These are phyloP conservation scores for Mycena leptocephala DNA, from an alignment of 768 basidiomycete species.

Conservation along the genomic window DNA sequence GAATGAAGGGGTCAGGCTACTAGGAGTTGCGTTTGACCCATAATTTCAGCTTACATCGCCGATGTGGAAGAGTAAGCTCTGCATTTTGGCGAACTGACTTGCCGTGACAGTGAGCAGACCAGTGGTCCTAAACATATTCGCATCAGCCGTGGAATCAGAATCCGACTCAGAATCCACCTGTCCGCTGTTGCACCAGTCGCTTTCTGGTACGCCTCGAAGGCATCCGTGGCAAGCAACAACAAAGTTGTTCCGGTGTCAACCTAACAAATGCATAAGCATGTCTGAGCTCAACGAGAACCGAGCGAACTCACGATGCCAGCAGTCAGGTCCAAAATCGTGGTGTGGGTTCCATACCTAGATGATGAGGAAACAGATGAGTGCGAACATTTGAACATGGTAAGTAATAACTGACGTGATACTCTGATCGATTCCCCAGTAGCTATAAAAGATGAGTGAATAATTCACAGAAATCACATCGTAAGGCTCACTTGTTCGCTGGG, in stretches of 20 bases:
- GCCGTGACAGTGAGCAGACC: constrained; percentile 71
- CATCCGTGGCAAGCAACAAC: constrained; percentile 71
- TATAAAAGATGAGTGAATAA: neutral
- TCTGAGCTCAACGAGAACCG: neutral
- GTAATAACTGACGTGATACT: constrained; percentile 48
- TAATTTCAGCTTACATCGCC: constrained; percentile 51
- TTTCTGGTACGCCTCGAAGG: constrained; percentile 71
- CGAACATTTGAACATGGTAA: neutral
- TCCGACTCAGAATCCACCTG: too few species aligned
- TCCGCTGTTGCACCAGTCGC: constrained; percentile 71
- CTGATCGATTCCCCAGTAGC: constrained; percentile 67
- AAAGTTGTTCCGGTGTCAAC: constrained; percentile 71
- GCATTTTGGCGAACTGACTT: constrained; percentile 62
- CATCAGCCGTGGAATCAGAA: too few species aligned
- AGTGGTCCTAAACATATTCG: constrained; percentile 48
- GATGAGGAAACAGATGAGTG: neutral
- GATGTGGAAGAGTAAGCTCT: constrained; percentile 70
- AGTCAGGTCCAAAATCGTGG: constrained; percentile 52
- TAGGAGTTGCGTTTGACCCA: neutral
- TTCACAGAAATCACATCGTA: neutral
- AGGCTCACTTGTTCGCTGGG: constrained; percentile 57
- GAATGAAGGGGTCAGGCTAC: neutral
- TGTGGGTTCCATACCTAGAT: constrained; percentile 39
- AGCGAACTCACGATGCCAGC: constrained; percentile 58
- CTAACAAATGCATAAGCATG: neutral